Conservation (phyloP, 78 protist genomes). For the Ministeria vibrans region DNA sequence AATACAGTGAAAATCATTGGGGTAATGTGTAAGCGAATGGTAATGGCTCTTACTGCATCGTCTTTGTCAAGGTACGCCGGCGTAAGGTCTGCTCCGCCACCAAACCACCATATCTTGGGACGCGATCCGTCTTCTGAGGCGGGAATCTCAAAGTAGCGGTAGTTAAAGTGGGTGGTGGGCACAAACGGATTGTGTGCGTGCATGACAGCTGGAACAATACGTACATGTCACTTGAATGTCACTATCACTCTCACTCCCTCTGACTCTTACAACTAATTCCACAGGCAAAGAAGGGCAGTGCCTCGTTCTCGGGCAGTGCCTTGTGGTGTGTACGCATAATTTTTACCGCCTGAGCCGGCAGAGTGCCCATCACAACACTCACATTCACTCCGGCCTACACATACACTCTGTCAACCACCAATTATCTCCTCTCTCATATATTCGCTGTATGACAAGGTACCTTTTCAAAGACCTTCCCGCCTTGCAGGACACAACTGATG, state of each 20-base stretch:
- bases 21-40: neutral
- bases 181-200: conserved; percentile 44
- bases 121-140: no score
- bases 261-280: conserved; percentile 3
- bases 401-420: neutral
- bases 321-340: conserved; percentile 23
- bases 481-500: conserved; percentile 18
- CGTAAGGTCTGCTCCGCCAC: conserved; percentile 56
- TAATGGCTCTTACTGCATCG: neutral
- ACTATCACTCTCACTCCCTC: neutral
- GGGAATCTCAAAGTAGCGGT: conserved; percentile 45
- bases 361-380: conserved; percentile 15
- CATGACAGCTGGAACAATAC: conserved; percentile 7
- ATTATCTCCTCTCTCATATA: neutral
- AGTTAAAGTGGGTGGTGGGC: conserved; percentile 50
- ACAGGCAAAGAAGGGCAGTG: neutral
- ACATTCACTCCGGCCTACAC: conserved; percentile 20
- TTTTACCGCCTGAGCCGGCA: conserved; percentile 18
- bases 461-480: conserved; percentile 29
- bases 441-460: neutral
- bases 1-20: neutral
- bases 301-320: neutral
- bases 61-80: conserved; percentile 28
- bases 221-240: neutral
- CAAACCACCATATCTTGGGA: conserved; percentile 40